These are phyloP conservation scores for Ustilago loliicola DNA, from an alignment of 1,284 basidiomycete species.

Conservation along the genomic window DNA sequence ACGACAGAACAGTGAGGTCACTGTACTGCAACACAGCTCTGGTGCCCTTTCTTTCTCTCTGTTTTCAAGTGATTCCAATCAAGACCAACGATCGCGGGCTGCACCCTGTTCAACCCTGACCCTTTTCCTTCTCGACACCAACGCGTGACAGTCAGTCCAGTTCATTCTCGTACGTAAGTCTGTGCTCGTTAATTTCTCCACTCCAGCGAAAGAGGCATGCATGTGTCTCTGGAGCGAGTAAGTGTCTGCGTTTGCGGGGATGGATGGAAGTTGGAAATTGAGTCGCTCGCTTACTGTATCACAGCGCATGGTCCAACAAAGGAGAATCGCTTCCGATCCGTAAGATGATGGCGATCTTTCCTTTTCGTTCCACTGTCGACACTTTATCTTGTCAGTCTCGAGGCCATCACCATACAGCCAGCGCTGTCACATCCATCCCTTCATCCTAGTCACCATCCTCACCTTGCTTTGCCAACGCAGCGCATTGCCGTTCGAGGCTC, in stretches of 20 bases:
- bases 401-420: background rate
- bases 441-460: background rate
- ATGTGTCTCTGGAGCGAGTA: background rate
- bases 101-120: background rate
- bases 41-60: background rate
- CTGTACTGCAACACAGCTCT: background rate
- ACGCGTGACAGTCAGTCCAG: too few species aligned
- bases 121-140: background rate
- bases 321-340: background rate
- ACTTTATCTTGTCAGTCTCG: background rate
- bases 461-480: background rate
- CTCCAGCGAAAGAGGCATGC: background rate
- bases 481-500: background rate
- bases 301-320: background rate
- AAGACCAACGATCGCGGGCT: background rate
- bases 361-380: background rate
- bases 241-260: background rate
- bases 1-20: background rate
- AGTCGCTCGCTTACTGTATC: background rate
- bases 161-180: conserved; percentile 11
- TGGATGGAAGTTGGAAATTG: background rate
- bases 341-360: background rate
- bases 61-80: background rate
- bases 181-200: background rate
- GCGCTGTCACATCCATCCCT: too few species aligned